Evolutionary conservation across 2,329 filamentous ascomycete species (phyloP), one percentile per base, ranked within the genome.

Genomic region (Alternaria viburni): DNA sequence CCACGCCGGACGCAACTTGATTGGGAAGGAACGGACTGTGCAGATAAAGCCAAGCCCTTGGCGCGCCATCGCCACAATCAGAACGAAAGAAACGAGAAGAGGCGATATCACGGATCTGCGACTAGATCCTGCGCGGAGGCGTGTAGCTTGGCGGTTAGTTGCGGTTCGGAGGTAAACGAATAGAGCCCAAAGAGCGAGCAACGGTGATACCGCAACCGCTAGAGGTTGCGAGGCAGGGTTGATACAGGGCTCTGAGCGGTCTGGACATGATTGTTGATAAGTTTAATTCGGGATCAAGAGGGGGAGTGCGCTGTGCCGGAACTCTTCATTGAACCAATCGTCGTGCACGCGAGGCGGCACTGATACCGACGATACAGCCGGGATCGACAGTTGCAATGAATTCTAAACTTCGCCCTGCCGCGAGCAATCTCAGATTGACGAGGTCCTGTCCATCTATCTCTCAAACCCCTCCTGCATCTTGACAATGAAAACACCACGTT

Each of bases 401-500:
- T 8, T 12, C 32, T 17, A 44, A 17, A 19, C 17, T 30, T 23
- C 17, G 6, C 13, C 12, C 36, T 25, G 28, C 12, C 36, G 12
- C n/a, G 28, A 30, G 28, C n/a, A 43, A 21, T 41, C 25, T 9
- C 32, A 28, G 25, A 6, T 21, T 8, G 10, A 23, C 11, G 11
- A 19, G 12, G 5, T 28, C 25, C 12, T 21, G 11, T 26, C 12
- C 43, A 11, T 52, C 17, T 62, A 62, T 30, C 17, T 57, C 32
- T 61, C n/a, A n/a, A 23, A 49, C 6, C 46, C 74, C 26, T 64
- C 65, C 70, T 78, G 67, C 61, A 77, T 54, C 71, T 80, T 81
- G 26, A 81, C 47, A 17, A 81, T 66, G 54, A 77, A 81, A 1
- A 68, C 79, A 54, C 79, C 79, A 30, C 79, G 67, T 71, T 81